Evolutionary conservation across 768 basidiomycete genomes (phyloP).

Genomic region (Polyporus arcularius): DNA sequence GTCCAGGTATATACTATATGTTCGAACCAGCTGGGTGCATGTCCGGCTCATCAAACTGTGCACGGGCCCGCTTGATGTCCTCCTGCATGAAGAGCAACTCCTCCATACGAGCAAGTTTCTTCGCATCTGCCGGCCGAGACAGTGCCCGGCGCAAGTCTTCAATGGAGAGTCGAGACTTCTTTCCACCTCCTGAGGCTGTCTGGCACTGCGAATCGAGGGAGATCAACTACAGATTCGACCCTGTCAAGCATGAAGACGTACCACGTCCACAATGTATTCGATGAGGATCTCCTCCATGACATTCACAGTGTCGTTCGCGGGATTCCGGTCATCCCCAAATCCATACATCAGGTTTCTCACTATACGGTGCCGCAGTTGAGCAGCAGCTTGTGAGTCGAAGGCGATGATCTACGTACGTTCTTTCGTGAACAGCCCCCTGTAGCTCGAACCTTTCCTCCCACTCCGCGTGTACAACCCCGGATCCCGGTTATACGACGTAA

Average conservation of each 20-base stretch:
- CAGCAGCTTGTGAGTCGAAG: neutral
- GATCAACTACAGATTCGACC: neutral
- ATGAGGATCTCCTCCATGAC: constrained; percentile 94
- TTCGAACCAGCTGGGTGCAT: constrained; percentile 45
- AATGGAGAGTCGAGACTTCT: constrained; percentile 75
- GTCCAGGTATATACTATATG: neutral
- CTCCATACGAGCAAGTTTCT: constrained; percentile 91
- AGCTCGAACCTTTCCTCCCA: constrained; percentile 62
- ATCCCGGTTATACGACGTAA: constrained; percentile 55
- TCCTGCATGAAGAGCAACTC: constrained; percentile 93
- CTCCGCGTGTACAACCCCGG: constrained; percentile 46
- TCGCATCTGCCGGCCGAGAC: constrained; percentile 84
- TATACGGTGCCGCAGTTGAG: constrained; percentile 28
- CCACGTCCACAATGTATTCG: constrained; percentile 88
- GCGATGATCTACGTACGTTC: constrained; percentile 56
- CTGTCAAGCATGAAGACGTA: constrained; percentile 42
- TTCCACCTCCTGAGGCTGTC: constrained; percentile 70
- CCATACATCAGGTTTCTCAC: constrained; percentile 90
- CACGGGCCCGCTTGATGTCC: constrained; percentile 86
- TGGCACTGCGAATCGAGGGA: constrained; percentile 27
- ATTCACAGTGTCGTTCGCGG: constrained; percentile 83
- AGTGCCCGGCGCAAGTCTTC: constrained; percentile 84
- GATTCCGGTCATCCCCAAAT: constrained; percentile 89
- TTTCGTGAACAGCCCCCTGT: constrained; percentile 78
- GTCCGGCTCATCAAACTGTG: constrained; percentile 68